phyloP scores from a whole-genome alignment of 805 yeast species.

The Candida corydali region DNA sequence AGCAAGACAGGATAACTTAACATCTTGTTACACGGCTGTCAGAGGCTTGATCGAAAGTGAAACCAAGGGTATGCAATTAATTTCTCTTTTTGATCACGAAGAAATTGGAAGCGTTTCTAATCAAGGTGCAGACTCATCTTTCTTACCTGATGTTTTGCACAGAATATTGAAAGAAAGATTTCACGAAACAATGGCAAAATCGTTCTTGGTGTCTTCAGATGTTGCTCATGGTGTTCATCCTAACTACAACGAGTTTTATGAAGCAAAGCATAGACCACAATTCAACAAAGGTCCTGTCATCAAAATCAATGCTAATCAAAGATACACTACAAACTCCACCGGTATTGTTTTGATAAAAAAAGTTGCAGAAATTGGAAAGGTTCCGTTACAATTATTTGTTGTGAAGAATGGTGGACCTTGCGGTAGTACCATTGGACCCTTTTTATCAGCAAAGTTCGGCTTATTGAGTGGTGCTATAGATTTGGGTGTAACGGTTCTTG shows the following conservation, averaged over 20 bases:
- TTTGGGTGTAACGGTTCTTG: conserved; percentile 85
- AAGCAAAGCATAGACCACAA: conserved; percentile 71
- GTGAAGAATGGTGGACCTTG: conserved; percentile 91
- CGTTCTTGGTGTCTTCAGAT: conserved; percentile 88
- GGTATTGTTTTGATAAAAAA: conserved; percentile 78
- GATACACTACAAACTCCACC: conserved; percentile 90
- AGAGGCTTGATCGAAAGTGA: conserved; percentile 57
- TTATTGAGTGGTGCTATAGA: conserved; percentile 81
- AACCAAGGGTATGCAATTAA: conserved; percentile 61
- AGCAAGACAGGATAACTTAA: conserved; percentile 87
- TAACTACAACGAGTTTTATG: conserved; percentile 75
- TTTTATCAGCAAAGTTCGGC: too few relatives aligned
- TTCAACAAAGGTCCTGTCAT: conserved; percentile 89
- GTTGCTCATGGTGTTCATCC: conserved; percentile 98
- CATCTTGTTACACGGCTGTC: conserved; percentile 79
- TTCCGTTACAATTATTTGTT: conserved; percentile 92
- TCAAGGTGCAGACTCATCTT: conserved; percentile 94
- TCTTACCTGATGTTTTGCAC: conserved; percentile 72
- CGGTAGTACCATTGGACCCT: too few relatives aligned
- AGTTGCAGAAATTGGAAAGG: conserved; percentile 59
- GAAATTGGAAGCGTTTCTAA: conserved; percentile 92
- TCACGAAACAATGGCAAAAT: conserved; percentile 61
- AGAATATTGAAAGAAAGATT: conserved; percentile 52
- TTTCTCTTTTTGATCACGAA: conserved; percentile 91
- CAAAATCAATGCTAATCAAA: conserved; percentile 90